Evolutionary conservation across 2,329 filamentous ascomycete genomes (phyloP).

Genomic region (Zymoseptoria brevis): DNA sequence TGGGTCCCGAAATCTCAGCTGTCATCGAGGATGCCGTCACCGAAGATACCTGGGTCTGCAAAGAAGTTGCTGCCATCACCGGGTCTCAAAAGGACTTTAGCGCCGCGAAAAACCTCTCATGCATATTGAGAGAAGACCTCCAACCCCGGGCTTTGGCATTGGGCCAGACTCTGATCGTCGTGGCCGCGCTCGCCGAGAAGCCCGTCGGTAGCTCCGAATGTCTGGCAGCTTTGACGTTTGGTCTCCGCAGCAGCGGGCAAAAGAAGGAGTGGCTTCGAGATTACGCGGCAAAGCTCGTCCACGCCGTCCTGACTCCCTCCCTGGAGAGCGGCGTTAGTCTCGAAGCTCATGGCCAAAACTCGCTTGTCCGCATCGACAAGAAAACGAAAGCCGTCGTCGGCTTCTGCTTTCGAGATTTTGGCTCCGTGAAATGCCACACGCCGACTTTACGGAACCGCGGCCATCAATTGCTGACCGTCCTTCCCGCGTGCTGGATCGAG

Average conservation of each 20-base stretch:
- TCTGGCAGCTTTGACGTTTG: not conserved
- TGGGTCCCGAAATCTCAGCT: constrained; percentile 2
- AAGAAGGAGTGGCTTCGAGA: constrained; percentile 1
- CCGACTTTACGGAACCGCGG: constrained; percentile 3
- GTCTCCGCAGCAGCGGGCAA: not conserved
- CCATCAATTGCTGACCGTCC: not conserved
- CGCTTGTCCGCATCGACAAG: constrained; percentile 1
- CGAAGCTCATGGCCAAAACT: constrained; percentile 7
- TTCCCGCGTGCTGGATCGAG: not conserved
- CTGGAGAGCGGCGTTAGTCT: constrained; percentile 4
- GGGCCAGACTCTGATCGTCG: not conserved
- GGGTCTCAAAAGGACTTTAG: constrained; percentile 1
- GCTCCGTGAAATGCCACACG: constrained; percentile 4
- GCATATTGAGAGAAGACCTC: constrained; percentile 3
- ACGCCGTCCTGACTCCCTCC: constrained; percentile 1
- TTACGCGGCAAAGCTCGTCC: not conserved
- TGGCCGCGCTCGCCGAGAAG: not conserved
- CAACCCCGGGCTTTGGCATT: constrained; percentile 2
- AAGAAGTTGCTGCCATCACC: constrained; percentile 4
- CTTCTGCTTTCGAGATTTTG: constrained; percentile 5
- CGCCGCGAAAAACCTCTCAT: constrained; percentile 2
- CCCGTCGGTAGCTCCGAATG: not conserved
- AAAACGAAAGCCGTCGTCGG: not conserved
- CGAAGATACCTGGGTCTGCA: constrained; percentile 3
- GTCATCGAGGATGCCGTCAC: constrained; percentile 4